Evolutionary conservation across 2,329 filamentous ascomycete genomes (phyloP), one percentile per base, ranked within the genome.

Genomic region (Colletotrichum chrysophilum): DNA sequence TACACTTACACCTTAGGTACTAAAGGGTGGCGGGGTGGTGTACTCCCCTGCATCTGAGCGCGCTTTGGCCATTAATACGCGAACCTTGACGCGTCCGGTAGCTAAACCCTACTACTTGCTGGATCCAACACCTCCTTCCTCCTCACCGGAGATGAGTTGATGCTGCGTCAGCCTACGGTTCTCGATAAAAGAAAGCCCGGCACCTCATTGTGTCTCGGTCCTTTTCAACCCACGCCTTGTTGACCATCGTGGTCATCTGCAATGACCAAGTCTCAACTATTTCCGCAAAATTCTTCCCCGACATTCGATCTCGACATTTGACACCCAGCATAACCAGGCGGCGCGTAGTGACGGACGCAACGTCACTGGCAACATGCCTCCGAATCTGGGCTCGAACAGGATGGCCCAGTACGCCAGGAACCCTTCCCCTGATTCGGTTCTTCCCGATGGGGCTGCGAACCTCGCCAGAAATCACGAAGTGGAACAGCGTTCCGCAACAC

Each of bases 391-490:
- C 60, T n/a, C 61, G 43, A 76, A 72, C 18, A 66, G 66, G 21
- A 69, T 78, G 69, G 61, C 71, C 48, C 77, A 77, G 56, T 78
- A 77, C 55, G 77, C 76, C 28, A 77, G 66, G 61, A 70, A 70
- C 56, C 69, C 69, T n/a, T 66, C 72, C 8, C 14, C 69, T 13
- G 75, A 78, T 26, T 66, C 70, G 9, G 67, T 30, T n/a, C 18
- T 66, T 30, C 55, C 66, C 13, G 66, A 28, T 26, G 55, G 58
- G 21, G 61, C 32, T 52, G 26, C 52, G 21, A 60, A 61, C n/a
- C 60, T 32, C 10, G 8, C 38, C 55, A 71, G 21, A 32, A 58
- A 56, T n/a, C 67, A 62, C 18, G n/a, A 55, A 13, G 58, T 18
- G 14, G 68, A 74, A 32, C 66, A 64, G 43, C 75, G 26, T 14